Evolutionary conservation across 352 stramenopile species (phyloP), one percentile per base, ranked within the genome.

Genomic region (Globisporangium polare): DNA sequence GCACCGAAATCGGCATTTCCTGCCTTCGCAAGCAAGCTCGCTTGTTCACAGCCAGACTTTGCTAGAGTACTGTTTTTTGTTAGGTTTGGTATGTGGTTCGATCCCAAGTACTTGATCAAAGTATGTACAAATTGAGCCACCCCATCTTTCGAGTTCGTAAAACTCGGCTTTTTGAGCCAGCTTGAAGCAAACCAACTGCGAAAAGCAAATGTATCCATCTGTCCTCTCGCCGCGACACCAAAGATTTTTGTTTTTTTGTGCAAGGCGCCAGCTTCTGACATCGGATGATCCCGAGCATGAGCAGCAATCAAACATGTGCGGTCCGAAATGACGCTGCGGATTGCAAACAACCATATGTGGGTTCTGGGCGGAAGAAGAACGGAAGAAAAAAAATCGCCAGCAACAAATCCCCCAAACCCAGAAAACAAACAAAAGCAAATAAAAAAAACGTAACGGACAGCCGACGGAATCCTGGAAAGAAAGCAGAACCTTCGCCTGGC

Each of bases 401-500:
- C n/a, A n/a, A n/a, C n/a, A n/a, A n/a, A n/a, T n/a, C 7, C 7
- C 33, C 33, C 7, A 39, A 39, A 12, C 33, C 33, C 33, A 39
- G 33, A 12, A 12, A 39, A 15, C 15, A 39, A 39, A 39, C 9
- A 39, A 39, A 0, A 33, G 29, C 33, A 17, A 39, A 39, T 15
- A 24, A 52, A 33, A 56, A 45, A 57, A 33, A 12, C 22, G 31
- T 41, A 58, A 46, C 31, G n/a, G 33, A 43, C 51, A 20, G 24
- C 46, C 33, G 24, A 33, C 29, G 20, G 46, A 13, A 27, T 20
- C 15, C 15, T 26, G 20, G 31, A 57, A 57, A 46, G 41, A 57
- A 57, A 43, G n/a, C 46, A 57, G 51, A 57, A 57, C 51, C 27
- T 55, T 55, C 49, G 27, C 24, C 24, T 6, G 18, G n/a, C n/a